These are phyloP conservation scores for Metschnikowia kofuensis DNA, from an alignment of 805 yeast species.

Conservation along the genomic window DNA sequence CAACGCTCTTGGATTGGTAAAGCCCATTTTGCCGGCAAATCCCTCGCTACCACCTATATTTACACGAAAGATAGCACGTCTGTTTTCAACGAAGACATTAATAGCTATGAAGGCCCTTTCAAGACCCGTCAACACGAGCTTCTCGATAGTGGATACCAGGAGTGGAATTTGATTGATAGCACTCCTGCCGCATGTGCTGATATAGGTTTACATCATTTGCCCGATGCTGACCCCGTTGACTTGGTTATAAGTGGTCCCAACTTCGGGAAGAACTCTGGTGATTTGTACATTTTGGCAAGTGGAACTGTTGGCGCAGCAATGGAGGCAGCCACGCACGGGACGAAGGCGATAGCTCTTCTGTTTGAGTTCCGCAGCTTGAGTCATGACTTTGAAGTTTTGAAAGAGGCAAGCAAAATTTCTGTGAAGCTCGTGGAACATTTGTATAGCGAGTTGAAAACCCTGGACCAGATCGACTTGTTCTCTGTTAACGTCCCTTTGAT, in stretches of 20 bases:
- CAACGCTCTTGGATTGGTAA: constrained; percentile 95
- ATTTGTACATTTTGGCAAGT: constrained; percentile 82
- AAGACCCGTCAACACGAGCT: constrained; percentile 45
- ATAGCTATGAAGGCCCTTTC: constrained; percentile 66
- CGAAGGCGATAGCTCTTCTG: constrained; percentile 75
- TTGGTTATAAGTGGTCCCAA: constrained; percentile 93
- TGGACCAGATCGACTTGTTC: constrained; percentile 60
- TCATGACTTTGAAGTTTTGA: constrained; percentile 49
- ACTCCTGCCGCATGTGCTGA: constrained; percentile 97
- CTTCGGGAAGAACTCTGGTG: constrained; percentile 89
- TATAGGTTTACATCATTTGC: constrained; percentile 75
- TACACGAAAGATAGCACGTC: constrained; percentile 48
- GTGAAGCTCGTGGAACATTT: constrained; percentile 62
- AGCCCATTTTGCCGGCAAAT: constrained; percentile 86
- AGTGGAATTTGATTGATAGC: constrained; percentile 86
- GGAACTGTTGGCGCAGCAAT: constrained; percentile 97
- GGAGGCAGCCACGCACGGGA: constrained; percentile 80
- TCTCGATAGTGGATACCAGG: constrained; percentile 46
- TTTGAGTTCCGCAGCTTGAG: constrained; percentile 68
- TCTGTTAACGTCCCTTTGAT: constrained; percentile 81
- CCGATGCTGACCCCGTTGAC: constrained; percentile 57
- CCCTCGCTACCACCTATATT: constrained; percentile 58
- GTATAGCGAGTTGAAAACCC: constrained; percentile 52
- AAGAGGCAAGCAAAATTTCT: constrained; percentile 65
- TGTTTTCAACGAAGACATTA: constrained; percentile 39